Percentiles rank a stretch among this genome's conserved stretches.
Conservation (phyloP, 2,329 filamentous ascomycete genomes). For the Didymella exigua region DNA sequence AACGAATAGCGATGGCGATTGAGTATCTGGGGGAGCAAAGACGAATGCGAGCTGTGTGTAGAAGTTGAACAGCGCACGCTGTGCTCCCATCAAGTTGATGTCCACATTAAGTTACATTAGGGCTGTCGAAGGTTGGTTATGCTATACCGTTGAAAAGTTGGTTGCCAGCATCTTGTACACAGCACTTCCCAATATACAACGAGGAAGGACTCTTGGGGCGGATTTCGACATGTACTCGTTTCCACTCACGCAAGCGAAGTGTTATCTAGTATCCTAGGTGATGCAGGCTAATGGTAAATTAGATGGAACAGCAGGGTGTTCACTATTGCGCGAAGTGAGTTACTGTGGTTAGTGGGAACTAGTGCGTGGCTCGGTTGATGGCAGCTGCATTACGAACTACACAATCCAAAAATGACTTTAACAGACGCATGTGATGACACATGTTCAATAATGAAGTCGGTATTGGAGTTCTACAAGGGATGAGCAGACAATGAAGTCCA, state of each 20-base stretch:
- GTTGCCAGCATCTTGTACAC: neutral
- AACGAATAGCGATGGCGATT: conserved; percentile 14
- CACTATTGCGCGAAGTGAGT: neutral
- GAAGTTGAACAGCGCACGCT: conserved; percentile 49
- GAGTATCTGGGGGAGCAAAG: conserved; percentile 44
- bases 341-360: neutral
- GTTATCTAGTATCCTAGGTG: neutral
- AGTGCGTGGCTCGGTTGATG: neutral
- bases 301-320: neutral
- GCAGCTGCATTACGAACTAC: no score
- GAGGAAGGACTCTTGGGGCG: no score
- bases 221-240: no score
- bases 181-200: no score
- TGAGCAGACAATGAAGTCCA: neutral
- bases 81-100: conserved; percentile 54
- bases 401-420: neutral
- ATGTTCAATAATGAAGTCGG: neutral
- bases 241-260: no score
- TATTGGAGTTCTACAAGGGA: neutral
- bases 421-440: neutral
- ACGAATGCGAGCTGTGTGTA: conserved; percentile 56
- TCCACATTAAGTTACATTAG: conserved; percentile 21
- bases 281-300: no score
- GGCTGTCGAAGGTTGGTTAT: neutral
- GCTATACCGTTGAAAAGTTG: neutral